Evolutionary conservation across 768 basidiomycete genomes (phyloP), one percentile per base, ranked within the genome.

Genomic region (Flagelloscypha sp.): DNA sequence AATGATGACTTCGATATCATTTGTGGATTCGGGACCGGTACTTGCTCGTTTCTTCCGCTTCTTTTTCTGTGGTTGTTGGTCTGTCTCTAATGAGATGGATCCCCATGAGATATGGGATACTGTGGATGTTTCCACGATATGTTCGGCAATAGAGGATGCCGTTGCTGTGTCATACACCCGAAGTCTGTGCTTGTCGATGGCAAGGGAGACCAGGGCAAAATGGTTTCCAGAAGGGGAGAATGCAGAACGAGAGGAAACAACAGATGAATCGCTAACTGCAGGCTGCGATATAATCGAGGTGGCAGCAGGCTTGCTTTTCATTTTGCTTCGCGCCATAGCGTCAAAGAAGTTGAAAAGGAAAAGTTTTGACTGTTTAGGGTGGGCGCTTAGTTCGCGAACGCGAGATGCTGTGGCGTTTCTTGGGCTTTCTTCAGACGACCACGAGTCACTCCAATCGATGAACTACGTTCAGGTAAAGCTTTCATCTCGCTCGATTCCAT

Each of bases 141-240:
- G 59, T 52, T 83, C 79, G 4, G 76, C 70, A 15, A 73, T 54
- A 21, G 73, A 66, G 42, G 69, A 66, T 24, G 65, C 68, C n/a
- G 73, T 63, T 6, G 61, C 44, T 7, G 74, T 70, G 50, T 79
- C 68, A 53, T 77, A 79, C 24, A 82, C 63, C 47, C 78, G 76
- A 37, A 82, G 57, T 29, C 78, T 70, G 50, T 83, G 79, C 54
- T 79, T 83, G 65, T 83, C 79, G 34, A 83, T 66, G 2, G 79
- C 70, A 16, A 82, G 65, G 7, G 77, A 77, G 19, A 79, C 54
- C 35, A 75, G 67, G 2, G 73, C 77, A 48, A 81, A 81, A 24
- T 72, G 57, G 36, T 62, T 57, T 35, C 68, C 72, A 38, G 65
- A 59, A 5, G 68, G 66, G 7, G 79, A 82, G 58, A 82, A 84